Evolutionary conservation across 768 basidiomycete genomes (phyloP).

Genomic region (Suillus brevipes): DNA sequence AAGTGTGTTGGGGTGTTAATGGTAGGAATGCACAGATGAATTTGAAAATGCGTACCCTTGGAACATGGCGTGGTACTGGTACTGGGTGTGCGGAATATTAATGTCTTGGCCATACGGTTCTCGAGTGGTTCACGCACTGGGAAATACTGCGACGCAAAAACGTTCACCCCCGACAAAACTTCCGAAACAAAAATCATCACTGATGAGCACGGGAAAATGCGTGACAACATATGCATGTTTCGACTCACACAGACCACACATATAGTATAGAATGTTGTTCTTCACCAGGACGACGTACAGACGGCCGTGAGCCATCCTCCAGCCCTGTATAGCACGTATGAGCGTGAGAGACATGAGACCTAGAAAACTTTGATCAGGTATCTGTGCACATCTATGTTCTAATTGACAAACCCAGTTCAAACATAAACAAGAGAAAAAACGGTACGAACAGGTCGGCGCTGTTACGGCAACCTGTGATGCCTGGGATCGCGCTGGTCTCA

Average conservation of each 20-base stretch:
- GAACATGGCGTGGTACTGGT: not conserved
- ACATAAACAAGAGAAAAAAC: not conserved
- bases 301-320: not conserved
- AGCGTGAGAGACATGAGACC: not conserved
- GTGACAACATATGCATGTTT: no score
- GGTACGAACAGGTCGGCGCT: constrained; percentile 2
- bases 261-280: not conserved
- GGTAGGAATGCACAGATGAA: not conserved
- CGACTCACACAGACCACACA: constrained; percentile 1
- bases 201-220: not conserved
- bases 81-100: not conserved
- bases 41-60: not conserved
- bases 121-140: not conserved
- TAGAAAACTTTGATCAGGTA: not conserved
- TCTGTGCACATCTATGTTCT: not conserved
- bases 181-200: not conserved
- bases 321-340: not conserved
- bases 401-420: not conserved
- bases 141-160: not conserved
- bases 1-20: not conserved
- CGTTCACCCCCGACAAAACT: not conserved
- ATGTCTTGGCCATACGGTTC: not conserved
- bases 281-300: not conserved
- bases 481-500: not conserved
- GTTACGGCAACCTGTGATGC: not conserved